A percentile compares a stretch with the other conserved stretches of the same genome.
These are phyloP conservation scores for Sphaerulina musiva DNA, from an alignment of 2,329 filamentous ascomycete genomes.

Conservation along the genomic window DNA sequence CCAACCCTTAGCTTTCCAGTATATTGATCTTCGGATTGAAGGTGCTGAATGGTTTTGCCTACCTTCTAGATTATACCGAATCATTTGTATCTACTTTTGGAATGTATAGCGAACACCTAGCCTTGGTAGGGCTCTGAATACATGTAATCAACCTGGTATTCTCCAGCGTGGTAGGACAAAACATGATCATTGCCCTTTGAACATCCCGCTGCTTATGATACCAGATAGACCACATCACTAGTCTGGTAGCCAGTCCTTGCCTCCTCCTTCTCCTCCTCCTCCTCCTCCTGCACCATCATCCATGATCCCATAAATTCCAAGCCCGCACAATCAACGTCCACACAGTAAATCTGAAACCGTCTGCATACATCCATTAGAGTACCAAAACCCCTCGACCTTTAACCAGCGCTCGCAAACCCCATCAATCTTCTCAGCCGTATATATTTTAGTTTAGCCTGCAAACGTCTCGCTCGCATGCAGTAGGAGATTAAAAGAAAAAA, in stretches of 20 bases:
- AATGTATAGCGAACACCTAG: not conserved
- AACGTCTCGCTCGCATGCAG: no score
- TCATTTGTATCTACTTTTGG: not conserved
- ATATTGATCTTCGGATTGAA: not conserved
- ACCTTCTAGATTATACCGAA: not conserved
- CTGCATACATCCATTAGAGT: not conserved
- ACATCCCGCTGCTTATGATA: no score
- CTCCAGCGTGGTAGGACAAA: no score
- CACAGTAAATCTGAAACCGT: not conserved
- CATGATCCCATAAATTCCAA: not conserved
- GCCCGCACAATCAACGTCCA: not conserved
- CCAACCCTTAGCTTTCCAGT: not conserved
- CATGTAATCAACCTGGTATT: no score
- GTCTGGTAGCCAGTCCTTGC: no score
- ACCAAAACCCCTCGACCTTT: not conserved
- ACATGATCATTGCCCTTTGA: no score
- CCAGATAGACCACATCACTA: no score
- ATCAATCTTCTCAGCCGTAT: not conserved
- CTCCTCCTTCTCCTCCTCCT: no score
- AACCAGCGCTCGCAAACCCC: not conserved
- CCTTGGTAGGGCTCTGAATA: no score
- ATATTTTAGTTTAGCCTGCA: not conserved
- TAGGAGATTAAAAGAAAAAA: no score
- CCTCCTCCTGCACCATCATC: not conserved
- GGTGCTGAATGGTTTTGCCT: not conserved